Conservation (phyloP, 78 protist genomes). For the Polysphondylium violaceum region DNA sequence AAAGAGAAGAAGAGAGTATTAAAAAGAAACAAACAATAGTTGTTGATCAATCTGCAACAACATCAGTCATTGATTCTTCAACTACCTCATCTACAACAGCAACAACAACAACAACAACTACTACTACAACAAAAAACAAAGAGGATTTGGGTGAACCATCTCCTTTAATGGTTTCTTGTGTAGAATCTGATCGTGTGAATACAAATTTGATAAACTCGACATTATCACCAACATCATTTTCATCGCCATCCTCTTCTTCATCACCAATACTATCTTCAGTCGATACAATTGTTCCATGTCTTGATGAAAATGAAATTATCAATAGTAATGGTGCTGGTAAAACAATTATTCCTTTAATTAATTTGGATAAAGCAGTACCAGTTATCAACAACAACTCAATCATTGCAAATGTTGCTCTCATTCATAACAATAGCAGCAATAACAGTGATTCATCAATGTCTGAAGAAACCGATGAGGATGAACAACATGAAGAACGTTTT, state of each 20-base stretch:
- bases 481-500: constrained; percentile 66
- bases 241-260: not conserved
- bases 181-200: too few relatives aligned
- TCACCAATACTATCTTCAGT: not conserved
- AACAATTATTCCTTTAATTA: too few relatives aligned
- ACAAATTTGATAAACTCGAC: constrained; percentile 21
- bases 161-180: too few relatives aligned
- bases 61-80: too few relatives aligned
- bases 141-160: too few relatives aligned
- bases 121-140: too few relatives aligned
- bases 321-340: not conserved
- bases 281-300: not conserved
- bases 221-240: constrained; percentile 12
- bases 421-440: too few relatives aligned
- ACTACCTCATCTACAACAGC: not conserved
- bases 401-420: too few relatives aligned
- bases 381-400: not conserved
- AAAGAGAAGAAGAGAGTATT: constrained; percentile 19
- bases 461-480: constrained; percentile 62
- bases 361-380: too few relatives aligned
- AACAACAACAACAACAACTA: not conserved
- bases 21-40: not conserved
- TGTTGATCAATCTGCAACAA: not conserved
- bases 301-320: not conserved
- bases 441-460: too few relatives aligned